A percentile compares a stretch with the other conserved stretches of the same genome.
These are phyloP conservation scores for Aschersonia sp. DNA, from an alignment of 2,329 filamentous ascomycete genomes.

Conservation along the genomic window DNA sequence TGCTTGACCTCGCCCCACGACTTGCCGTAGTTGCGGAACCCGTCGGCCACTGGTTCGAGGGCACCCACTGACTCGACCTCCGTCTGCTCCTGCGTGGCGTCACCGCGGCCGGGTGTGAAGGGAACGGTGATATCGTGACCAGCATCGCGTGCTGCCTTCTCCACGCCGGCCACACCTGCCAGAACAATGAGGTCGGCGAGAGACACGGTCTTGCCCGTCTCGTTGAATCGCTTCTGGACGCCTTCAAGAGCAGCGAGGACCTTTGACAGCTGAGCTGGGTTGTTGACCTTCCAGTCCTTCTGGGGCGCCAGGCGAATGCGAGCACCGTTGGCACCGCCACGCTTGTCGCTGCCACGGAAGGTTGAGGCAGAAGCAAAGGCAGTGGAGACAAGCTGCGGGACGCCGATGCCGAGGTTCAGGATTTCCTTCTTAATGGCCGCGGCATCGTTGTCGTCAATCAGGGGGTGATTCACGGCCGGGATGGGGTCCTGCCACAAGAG, in stretches of 20 bases:
- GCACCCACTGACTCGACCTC: constrained; percentile 48
- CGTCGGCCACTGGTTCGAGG: constrained; percentile 57
- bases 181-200: constrained; percentile 69
- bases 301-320: constrained; percentile 62
- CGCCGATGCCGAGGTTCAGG: constrained; percentile 43
- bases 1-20: constrained; percentile 43
- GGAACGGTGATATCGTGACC: constrained; percentile 42
- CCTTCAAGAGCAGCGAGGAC: constrained; percentile 47
- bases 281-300: constrained; percentile 61
- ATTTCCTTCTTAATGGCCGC: constrained; percentile 54
- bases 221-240: constrained; percentile 55
- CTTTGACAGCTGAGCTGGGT: constrained; percentile 48
- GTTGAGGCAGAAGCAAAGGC: constrained; percentile 59
- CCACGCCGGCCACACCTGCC: constrained; percentile 54
- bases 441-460: constrained; percentile 49
- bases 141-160: constrained; percentile 47
- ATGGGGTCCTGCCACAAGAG: constrained; percentile 66
- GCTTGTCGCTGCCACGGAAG: constrained; percentile 66
- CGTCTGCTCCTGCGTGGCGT: constrained; percentile 59
- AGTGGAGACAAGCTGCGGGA: constrained; percentile 46
- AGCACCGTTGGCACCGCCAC: constrained; percentile 67
- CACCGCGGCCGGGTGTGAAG: constrained; percentile 58
- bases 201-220: constrained; percentile 55
- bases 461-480: constrained; percentile 39
- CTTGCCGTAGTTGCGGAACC: constrained; percentile 67